Conservation (phyloP, 2,329 filamentous ascomycete species). For the Setomelanomma holmii region DNA sequence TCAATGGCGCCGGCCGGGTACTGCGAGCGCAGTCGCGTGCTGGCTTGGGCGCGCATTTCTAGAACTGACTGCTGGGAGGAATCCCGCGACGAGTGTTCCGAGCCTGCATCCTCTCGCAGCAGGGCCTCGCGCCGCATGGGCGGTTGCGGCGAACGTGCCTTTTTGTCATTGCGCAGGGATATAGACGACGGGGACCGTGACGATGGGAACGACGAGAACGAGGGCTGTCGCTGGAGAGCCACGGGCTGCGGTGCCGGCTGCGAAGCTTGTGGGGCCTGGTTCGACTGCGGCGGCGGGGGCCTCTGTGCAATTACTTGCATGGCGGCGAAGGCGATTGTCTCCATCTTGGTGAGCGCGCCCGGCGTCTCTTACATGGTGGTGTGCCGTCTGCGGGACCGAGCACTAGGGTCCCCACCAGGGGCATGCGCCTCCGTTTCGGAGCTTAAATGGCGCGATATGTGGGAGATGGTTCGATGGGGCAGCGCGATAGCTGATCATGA, state of each 20-base stretch:
- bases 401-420: slow-evolving; percentile 29
- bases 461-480: background rate
- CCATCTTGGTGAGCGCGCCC: slow-evolving; percentile 23
- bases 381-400: slow-evolving; percentile 23
- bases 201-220: slow-evolving; percentile 53
- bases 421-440: slow-evolving; percentile 4
- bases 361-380: slow-evolving; percentile 17
- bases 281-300: slow-evolving; percentile 7
- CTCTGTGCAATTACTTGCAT: slow-evolving; percentile 44
- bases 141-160: slow-evolving; percentile 45
- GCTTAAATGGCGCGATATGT: background rate
- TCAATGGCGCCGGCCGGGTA: slow-evolving; percentile 61
- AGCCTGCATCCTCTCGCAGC: slow-evolving; percentile 40
- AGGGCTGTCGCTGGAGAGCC: slow-evolving; percentile 49
- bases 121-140: slow-evolving; percentile 44
- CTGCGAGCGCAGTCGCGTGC: slow-evolving; percentile 52
- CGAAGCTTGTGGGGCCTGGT: background rate
- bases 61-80: slow-evolving; percentile 31
- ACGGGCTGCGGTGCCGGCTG: slow-evolving; percentile 21
- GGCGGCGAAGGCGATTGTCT: slow-evolving; percentile 19
- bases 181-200: slow-evolving; percentile 48
- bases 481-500: background rate
- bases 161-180: slow-evolving; percentile 45
- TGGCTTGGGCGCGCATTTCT: slow-evolving; percentile 1
- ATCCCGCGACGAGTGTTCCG: slow-evolving; percentile 33